Evolutionary conservation across 352 stramenopile species (phyloP).

Genomic region (Phytophthora vignae): DNA sequence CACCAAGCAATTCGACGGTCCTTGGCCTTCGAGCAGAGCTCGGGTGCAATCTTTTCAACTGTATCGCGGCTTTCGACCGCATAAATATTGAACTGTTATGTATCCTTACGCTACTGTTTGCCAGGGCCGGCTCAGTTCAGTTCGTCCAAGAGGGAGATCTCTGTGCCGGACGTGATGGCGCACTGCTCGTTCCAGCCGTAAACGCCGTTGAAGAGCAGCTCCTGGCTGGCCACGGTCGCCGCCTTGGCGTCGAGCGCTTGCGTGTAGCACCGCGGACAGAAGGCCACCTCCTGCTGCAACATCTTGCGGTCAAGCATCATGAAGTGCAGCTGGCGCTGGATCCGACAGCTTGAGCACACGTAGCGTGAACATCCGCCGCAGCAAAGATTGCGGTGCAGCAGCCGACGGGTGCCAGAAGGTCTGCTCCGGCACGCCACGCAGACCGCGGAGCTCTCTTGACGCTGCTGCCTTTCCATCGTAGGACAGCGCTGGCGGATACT

Average conservation of each 20-base stretch:
- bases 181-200: conserved; percentile 38
- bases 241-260: conserved; percentile 25
- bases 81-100: conserved; percentile 13
- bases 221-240: conserved; percentile 20
- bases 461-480: conserved; percentile 17
- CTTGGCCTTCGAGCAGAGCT: background rate
- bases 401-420: conserved; percentile 19
- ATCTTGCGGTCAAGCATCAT: conserved; percentile 34
- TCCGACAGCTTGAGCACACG: conserved; percentile 32
- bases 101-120: background rate
- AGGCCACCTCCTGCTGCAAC: conserved; percentile 31
- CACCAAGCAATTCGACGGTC: conserved; percentile 5
- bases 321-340: conserved; percentile 37
- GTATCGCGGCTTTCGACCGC: background rate
- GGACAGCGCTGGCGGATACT: conserved; percentile 29
- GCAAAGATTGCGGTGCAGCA: conserved; percentile 28
- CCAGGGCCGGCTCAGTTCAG: conserved; percentile 18
- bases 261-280: conserved; percentile 31
- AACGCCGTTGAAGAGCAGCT: conserved; percentile 35
- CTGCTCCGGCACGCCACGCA: conserved; percentile 36
- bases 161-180: conserved; percentile 32
- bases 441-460: conserved; percentile 12
- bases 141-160: conserved; percentile 38
- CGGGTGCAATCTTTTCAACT: conserved; percentile 7
- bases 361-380: conserved; percentile 31